Evolutionary conservation across 768 basidiomycete genomes (phyloP), one percentile per base, ranked within the genome.

Genomic region (Infundibulicybe gibba): DNA sequence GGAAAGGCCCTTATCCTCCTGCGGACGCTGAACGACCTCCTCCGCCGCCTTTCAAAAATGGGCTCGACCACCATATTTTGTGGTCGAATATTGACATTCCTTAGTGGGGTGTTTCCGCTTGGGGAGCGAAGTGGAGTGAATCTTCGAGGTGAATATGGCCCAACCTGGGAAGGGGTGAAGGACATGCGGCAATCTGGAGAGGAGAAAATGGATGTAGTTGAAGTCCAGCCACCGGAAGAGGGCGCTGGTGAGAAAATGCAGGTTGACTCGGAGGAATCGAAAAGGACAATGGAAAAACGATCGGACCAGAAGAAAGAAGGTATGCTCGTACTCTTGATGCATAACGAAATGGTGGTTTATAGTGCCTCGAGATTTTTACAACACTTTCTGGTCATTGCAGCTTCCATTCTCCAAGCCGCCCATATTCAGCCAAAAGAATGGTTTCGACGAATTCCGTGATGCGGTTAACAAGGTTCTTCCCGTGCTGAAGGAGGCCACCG

Each of bases 91-190:
- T 71, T 93, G 61, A 86, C 87, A 1, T 94, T 94, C 63, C 68
- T 95, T 42, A 89, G 87, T 49, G 80, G 79, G 2, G 89, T 91
- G 2, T 95, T 93, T 60, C 88, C 90, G 5, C 65, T 97, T 8
- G 88, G 89, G 2, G 93, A 95, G 63, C 71, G 91, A 42, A 93
- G 90, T 61, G 91, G 93, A 30, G 93, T 95, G 31, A 97, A 97
- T 63, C 65, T 95, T 52, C 73, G 93, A 30, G 93, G 93, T 48
- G 89, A 94, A 66, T 91, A 86, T 61, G 83, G 90, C 0, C 82
- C 88, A 9, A 68, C 72, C 17, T 90, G 88, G 89, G 84, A 90
- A 49, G 79, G 82, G 12, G 80, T 83, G 14, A 70, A 69, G 44
- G 70, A 72, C 41, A 51, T 62, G 31, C 61, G 57, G 49, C 70